Evolutionary conservation across 2,329 filamentous ascomycete genomes (phyloP), one percentile per base, ranked within the genome.

Genomic region (Phoma herbarum): DNA sequence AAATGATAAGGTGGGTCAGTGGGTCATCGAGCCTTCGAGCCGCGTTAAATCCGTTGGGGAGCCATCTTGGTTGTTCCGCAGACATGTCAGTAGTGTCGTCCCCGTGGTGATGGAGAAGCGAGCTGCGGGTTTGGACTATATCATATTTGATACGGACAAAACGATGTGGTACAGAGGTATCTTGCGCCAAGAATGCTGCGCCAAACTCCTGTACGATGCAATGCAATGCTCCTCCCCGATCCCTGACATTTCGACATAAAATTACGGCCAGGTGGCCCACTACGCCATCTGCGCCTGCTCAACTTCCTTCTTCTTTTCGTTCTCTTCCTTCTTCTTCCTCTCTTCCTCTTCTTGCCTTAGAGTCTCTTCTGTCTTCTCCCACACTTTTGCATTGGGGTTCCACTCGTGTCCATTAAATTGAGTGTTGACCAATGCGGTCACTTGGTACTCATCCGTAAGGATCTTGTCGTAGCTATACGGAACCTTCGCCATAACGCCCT

Each of bases 381-480:
- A 90, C 65, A 86, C 81, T 68, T 86, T 87, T 43, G 79, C 73
- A 23, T 84, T 80, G 3, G 83, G 77, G 43, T 85, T 77, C 87
- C 88, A 90, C 31, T 74, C 77, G 71, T 90, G 88, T 22, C 84
- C 85, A 69, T 85, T 78, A 78, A 84, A 90, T 52, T 86, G 79
- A 1, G 88, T 89, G 2, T 80, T 78, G 0, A 85, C 83, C 55
- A 91, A 73, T 25, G 86, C 85, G 77, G 83, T 86, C n/a, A 79
- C 75, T 28, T 84, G 82, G 67, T 92, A 92, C 78, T 92, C 89
- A 28, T 86, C 83, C 3, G 81, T 81, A 54, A 92, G 75, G 26
- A 91, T 85, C 69, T 82, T 83, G 66, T 90, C 88, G 63, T 89
- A 90, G 54, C 81, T 82, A 71, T 86, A 90, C 4, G 92, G 92